A percentile compares a stretch with the other conserved stretches of the same genome.
phyloP scores from a whole-genome alignment of 1,284 basidiomycete genomes.

The Malassezia globosa region DNA sequence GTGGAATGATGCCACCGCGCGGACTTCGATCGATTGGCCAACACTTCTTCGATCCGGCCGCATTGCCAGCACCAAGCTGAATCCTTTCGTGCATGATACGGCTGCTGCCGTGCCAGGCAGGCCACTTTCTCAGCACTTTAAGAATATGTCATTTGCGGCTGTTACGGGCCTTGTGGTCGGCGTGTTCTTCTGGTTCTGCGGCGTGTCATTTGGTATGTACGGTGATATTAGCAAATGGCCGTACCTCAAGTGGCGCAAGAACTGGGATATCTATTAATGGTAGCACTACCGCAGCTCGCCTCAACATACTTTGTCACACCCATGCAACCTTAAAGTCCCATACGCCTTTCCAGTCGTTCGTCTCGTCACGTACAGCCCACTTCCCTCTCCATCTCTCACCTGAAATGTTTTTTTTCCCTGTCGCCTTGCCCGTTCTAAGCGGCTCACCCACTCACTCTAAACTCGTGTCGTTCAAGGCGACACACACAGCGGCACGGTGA shows the following conservation, averaged over 20 bases:
- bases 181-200: conserved; percentile 88
- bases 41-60: conserved; percentile 7
- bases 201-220: conserved; percentile 74
- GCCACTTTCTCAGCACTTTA: conserved; percentile 54
- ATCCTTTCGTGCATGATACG: not conserved
- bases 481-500: conserved; percentile 59
- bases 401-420: too few species aligned
- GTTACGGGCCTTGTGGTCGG: conserved; percentile 57
- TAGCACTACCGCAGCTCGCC: not conserved
- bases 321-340: too few species aligned
- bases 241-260: conserved; percentile 40
- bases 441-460: too few species aligned
- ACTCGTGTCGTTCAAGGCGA: conserved; percentile 37
- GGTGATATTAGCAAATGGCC: conserved; percentile 57
- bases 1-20: conserved; percentile 47
- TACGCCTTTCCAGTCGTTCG: too few species aligned
- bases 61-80: conserved; percentile 3
- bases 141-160: conserved; percentile 61
- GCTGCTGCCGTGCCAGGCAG: conserved; percentile 10
- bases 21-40: conserved; percentile 21
- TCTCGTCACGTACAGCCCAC: too few species aligned
- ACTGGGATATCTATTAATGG: conserved; percentile 42
- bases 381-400: too few species aligned
- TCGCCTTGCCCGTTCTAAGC: too few species aligned
- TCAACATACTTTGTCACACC: too few species aligned